Percentiles rank a stretch among this genome's conserved stretches.
Evolutionary conservation across 306 rosid species (phyloP).

Genomic region (Trifolium pratense): DNA sequence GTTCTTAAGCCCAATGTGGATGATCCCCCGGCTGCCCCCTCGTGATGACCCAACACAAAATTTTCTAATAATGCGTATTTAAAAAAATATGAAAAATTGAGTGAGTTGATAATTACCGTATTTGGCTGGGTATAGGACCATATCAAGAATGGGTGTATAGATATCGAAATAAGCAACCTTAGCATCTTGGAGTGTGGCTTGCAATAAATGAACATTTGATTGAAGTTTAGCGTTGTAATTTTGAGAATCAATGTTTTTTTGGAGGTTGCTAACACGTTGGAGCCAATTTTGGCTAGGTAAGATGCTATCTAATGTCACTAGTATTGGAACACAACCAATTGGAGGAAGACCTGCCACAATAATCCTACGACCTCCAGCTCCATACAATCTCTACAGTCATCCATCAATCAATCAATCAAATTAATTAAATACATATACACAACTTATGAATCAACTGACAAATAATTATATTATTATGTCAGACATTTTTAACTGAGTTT

Average conservation of each 20-base stretch:
- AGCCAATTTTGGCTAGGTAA: conserved; percentile 23
- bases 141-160: conserved; percentile 46
- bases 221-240: conserved; percentile 53
- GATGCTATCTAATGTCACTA: conserved; percentile 29
- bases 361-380: conserved; percentile 48
- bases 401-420: conserved; percentile 19
- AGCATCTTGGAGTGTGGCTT: conserved; percentile 37
- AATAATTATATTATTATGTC: too few relatives aligned
- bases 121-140: conserved; percentile 44
- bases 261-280: conserved; percentile 40
- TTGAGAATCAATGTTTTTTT: conserved; percentile 45
- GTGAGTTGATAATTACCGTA: conserved; percentile 41
- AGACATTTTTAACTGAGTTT: too few relatives aligned
- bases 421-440: background rate
- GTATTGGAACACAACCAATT: conserved; percentile 53
- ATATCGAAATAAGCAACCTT: conserved; percentile 46
- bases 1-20: too few relatives aligned
- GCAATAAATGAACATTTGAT: conserved; percentile 25
- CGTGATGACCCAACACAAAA: too few relatives aligned
- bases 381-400: conserved; percentile 41
- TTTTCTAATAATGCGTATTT: background rate
- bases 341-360: conserved; percentile 57
- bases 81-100: background rate
- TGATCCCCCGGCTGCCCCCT: too few relatives aligned
- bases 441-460: too few relatives aligned